Evolutionary conservation across 768 basidiomycete genomes (phyloP), one percentile per base, ranked within the genome.

Genomic region (Trametopsis cervina): DNA sequence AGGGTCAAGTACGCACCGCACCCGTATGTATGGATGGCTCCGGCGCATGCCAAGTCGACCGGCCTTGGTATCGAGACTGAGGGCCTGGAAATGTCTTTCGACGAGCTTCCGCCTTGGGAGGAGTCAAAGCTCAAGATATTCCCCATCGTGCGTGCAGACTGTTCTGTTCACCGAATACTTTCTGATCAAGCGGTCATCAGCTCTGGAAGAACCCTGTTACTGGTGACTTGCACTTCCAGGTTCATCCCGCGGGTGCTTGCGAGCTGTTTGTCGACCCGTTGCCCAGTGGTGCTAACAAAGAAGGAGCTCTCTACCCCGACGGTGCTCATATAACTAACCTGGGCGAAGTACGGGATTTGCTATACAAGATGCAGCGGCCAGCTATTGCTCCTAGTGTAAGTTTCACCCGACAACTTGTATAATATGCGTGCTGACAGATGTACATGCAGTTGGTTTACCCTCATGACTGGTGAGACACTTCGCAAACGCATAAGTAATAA

Each of bases 191-290:
- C 13, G 13, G 17, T 38, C 25, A 36, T 40, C 53, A 91, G 85
- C 63, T 85, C 5, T 95, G 93, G 93, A 94, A 94, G 73, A 95
- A 94, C 65, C 89, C 91, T 0, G 77, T 80, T 6, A 95, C 91
- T 11, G 81, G 83, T 21, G 69, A 71, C 1, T 74, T 97, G 18
- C 89, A 94, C 62, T 83, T 94, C 69, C 80, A 97, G 61, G 92
- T 95, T 3, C 93, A 95, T 62, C 91, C 88, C 3, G 88, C 85
- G 56, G 90, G 81, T 24, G 80, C 65, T 1, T 65, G 70, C 29
- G 80, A 85, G 55, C 73, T 94, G 24, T 52, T 83, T 46, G 69
- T 96, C 54, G 77, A 77, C n/a, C 79, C 90, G 13, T 74, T 94
- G 0, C 87, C 89, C 0, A 70, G 66, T 38, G 76, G 76, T 20